Percentiles rank a stretch among this genome's conserved stretches.
Conservation (phyloP, 768 basidiomycete genomes). For the Clitopilus hobsonii region DNA sequence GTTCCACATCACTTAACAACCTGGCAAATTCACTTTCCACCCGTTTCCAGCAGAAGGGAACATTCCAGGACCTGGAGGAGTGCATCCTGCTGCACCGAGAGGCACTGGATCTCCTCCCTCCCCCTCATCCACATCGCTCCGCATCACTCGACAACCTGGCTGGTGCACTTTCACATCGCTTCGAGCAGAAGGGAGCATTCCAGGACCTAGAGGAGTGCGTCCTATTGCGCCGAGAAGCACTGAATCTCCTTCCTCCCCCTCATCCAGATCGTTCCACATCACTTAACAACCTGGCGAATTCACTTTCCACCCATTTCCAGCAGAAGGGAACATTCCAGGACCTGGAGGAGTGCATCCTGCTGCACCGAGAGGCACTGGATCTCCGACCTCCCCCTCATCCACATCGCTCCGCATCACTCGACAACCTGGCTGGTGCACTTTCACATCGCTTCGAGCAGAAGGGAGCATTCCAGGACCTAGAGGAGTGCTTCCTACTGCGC, state of each 20-base stretch:
- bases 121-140: slow-evolving; percentile 9
- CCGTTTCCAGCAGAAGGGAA: not conserved
- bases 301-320: not conserved
- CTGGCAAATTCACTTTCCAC: not conserved
- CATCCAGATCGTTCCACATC: not conserved
- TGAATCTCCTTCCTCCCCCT: not conserved
- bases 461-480: not conserved
- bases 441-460: not conserved
- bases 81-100: slow-evolving; percentile 12
- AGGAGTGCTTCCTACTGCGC: not conserved
- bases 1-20: not conserved
- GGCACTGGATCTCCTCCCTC: slow-evolving; percentile 10
- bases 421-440: not conserved
- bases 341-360: not conserved
- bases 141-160: slow-evolving; percentile 9
- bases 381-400: not conserved
- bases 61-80: slow-evolving; percentile 10
- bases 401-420: not conserved
- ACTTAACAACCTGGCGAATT: not conserved
- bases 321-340: not conserved
- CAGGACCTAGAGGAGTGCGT: slow-evolving; percentile 7
- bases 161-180: slow-evolving; percentile 5
- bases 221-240: not conserved
- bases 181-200: slow-evolving; percentile 3
- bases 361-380: not conserved